phyloP scores from a whole-genome alignment of 2,329 filamentous ascomycete species.

The Trichoderma arundinaceum region DNA sequence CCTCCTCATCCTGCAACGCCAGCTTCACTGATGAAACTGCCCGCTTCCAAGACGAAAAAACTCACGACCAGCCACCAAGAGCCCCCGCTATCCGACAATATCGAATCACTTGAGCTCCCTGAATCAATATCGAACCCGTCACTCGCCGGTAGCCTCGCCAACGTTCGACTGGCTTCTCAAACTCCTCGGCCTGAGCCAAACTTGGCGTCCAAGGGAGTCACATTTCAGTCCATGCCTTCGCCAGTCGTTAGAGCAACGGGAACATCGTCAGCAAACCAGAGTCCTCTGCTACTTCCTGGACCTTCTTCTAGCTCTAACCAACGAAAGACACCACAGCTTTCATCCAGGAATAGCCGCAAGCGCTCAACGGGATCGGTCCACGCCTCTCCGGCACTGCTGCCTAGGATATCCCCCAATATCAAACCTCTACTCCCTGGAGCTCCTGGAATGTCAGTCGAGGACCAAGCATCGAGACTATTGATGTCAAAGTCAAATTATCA shows the following conservation, averaged over 20 bases:
- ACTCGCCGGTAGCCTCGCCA: slow-evolving; percentile 40
- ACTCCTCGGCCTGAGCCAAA: slow-evolving; percentile 47
- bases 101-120: slow-evolving; percentile 70
- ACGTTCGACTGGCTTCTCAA: slow-evolving; percentile 48
- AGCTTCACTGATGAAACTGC: slow-evolving; percentile 83
- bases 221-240: slow-evolving; percentile 56
- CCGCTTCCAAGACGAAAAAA: slow-evolving; percentile 59
- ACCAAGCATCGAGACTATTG: slow-evolving; percentile 73
- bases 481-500: slow-evolving; percentile 98
- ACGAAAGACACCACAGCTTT: slow-evolving; percentile 61
- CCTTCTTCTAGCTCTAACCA: slow-evolving; percentile 50
- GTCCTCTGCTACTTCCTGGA: slow-evolving; percentile 65
- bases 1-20: slow-evolving; percentile 76
- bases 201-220: slow-evolving; percentile 56
- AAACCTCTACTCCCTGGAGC: slow-evolving; percentile 80
- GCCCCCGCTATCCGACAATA: slow-evolving; percentile 56
- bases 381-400: slow-evolving; percentile 84
- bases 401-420: slow-evolving; percentile 91
- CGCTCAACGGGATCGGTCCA: slow-evolving; percentile 75
- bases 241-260: slow-evolving; percentile 52
- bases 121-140: slow-evolving; percentile 61
- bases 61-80: slow-evolving; percentile 50
- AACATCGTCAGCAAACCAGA: slow-evolving; percentile 64
- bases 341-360: slow-evolving; percentile 68
- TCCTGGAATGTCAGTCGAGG: slow-evolving; percentile 59